phyloP scores from a whole-genome alignment of 768 basidiomycete genomes.

The Lentinus tigrinus region DNA sequence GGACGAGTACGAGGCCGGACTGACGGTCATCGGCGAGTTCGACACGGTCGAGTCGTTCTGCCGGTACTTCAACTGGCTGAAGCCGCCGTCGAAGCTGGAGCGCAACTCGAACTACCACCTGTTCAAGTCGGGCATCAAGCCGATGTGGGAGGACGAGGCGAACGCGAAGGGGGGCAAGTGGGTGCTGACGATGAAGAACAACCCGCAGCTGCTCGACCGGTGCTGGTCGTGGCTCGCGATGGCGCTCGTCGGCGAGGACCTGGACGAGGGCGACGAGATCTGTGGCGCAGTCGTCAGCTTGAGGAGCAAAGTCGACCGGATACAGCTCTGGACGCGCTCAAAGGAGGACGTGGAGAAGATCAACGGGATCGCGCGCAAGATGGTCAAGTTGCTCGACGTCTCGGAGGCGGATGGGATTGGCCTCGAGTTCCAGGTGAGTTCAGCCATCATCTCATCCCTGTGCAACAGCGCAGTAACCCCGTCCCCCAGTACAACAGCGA shows the following conservation, averaged over 20 bases:
- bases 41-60: constrained; percentile 89
- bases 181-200: constrained; percentile 91
- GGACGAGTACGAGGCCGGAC: constrained; percentile 78
- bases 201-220: constrained; percentile 73
- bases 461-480: background rate
- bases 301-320: constrained; percentile 82
- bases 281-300: constrained; percentile 87
- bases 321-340: constrained; percentile 87
- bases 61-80: constrained; percentile 92
- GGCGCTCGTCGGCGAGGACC: constrained; percentile 81
- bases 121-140: constrained; percentile 92
- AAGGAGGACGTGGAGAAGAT: constrained; percentile 85
- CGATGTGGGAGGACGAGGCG: constrained; percentile 96
- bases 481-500: constrained; percentile 76
- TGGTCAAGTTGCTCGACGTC: constrained; percentile 80
- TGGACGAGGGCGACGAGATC: constrained; percentile 72
- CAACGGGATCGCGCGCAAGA: constrained; percentile 80
- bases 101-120: constrained; percentile 93
- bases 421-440: constrained; percentile 83
- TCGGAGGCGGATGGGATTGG: constrained; percentile 83
- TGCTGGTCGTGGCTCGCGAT: constrained; percentile 91
- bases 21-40: constrained; percentile 87
- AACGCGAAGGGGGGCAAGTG: constrained; percentile 94
- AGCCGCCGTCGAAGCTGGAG: constrained; percentile 85
- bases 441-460: background rate